Conservation (phyloP, 768 basidiomycete genomes). For the Suillus alpinus region DNA sequence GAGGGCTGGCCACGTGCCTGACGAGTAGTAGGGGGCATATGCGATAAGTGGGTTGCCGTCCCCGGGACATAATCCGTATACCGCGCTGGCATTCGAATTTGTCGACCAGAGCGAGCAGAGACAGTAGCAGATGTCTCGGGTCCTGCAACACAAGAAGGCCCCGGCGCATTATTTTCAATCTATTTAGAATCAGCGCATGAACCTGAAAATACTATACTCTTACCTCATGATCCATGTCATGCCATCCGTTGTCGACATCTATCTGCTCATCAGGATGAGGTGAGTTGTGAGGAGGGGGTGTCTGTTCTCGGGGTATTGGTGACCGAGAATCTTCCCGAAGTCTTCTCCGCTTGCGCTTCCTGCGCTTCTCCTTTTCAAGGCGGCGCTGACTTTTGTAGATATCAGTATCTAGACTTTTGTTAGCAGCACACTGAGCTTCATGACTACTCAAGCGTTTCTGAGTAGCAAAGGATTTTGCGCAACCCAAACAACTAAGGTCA, state of each 20-base stretch:
- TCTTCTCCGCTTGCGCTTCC: too few relatives aligned
- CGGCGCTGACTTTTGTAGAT: neutral
- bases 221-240: too few relatives aligned
- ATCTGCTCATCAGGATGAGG: too few relatives aligned
- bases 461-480: neutral
- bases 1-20: neutral
- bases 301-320: too few relatives aligned
- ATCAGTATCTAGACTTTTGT: neutral
- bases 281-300: too few relatives aligned
- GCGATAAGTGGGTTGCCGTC: neutral
- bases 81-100: neutral
- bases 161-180: too few relatives aligned
- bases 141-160: too few relatives aligned
- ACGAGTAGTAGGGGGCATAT: neutral
- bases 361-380: neutral
- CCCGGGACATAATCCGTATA: constrained; percentile 3
- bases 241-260: too few relatives aligned
- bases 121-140: neutral
- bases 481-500: neutral
- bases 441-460: neutral
- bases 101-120: neutral
- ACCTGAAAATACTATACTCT: too few relatives aligned
- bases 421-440: neutral
- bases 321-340: too few relatives aligned
- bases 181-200: too few relatives aligned